Evolutionary conservation across 352 stramenopile genomes (phyloP), one percentile per base, ranked within the genome.

Genomic region (Globisporangium uncinulatum): DNA sequence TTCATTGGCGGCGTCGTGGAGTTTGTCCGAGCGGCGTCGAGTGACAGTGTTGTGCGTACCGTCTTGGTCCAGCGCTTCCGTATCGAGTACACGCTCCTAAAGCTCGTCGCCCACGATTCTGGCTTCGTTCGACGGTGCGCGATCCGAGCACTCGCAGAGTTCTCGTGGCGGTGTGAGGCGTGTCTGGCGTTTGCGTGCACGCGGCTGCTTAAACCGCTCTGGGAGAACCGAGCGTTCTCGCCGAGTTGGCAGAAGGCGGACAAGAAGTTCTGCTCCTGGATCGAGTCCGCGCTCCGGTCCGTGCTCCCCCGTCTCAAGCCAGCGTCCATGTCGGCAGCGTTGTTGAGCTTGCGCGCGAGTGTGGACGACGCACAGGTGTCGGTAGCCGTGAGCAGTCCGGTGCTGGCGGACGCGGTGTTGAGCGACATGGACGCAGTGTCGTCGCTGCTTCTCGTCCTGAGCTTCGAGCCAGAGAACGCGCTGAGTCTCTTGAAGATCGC

Each of bases 211-310:
- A 63, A 58, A 14, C 37, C 37, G 3, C 47, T 70, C 11, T 66
- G 63, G 63, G 51, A 60, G 45, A 66, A 65, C 31, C 37, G 44
- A 29, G 53, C 50, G 10, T 59, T 51, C 53, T 50, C 53, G 5
- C 34, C 31, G 14, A 51, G 50, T 9, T 51, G 53, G 53, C 41
- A 45, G n/a, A 59, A 59, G 43, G 24, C 42, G 29, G 42, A 59
- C 24, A 59, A 59, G 32, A 59, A 44, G 21, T 44, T 51, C 41
- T 59, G 53, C 29, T 37, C 53, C 6, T 51, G 53, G 53, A 59
- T 59, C 49, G 46, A 62, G 19, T 45, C 31, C 9, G 44, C 13
- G 17, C 39, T 56, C 41, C 46, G 56, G 9, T 24, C 41, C 7
- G n/a, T 32, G 10, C 10, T 51, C n/a, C 24, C 39, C 17, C 44